phyloP scores from a whole-genome alignment of 768 basidiomycete genomes.

The Hemileccinum impolitum region DNA sequence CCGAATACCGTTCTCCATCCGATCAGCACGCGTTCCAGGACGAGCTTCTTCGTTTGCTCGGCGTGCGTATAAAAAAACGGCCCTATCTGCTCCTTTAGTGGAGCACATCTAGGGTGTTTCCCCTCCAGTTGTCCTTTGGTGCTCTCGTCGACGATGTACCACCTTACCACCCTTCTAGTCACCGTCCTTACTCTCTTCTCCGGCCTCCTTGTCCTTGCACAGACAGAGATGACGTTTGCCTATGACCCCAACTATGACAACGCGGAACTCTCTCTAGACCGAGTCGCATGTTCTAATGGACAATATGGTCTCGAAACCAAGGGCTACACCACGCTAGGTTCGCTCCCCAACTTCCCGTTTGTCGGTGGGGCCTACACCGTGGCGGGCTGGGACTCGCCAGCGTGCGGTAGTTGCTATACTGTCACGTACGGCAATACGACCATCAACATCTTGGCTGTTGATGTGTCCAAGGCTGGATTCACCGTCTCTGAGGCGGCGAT shows the following conservation, averaged over 20 bases:
- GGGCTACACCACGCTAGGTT: constrained; percentile 35
- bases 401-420: constrained; percentile 31
- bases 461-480: constrained; percentile 43
- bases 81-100: neutral
- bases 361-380: constrained; percentile 32
- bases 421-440: constrained; percentile 30
- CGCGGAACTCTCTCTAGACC: constrained; percentile 20
- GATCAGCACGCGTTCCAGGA: too few relatives aligned
- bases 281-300: constrained; percentile 39
- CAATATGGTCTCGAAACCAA: constrained; percentile 34
- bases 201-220: constrained; percentile 19
- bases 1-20: too few relatives aligned
- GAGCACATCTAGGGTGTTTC: neutral
- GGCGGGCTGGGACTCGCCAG: constrained; percentile 17
- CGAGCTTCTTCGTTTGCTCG: neutral
- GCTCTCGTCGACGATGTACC: constrained; percentile 25
- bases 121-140: too few relatives aligned
- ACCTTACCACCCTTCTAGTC: constrained; percentile 14
- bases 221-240: constrained; percentile 28
- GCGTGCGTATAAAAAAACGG: neutral
- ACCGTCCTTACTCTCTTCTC: constrained; percentile 12
- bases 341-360: constrained; percentile 36
- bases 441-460: constrained; percentile 54
- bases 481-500: constrained; percentile 31
- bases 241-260: constrained; percentile 39